Evolutionary conservation across 2,329 filamentous ascomycete species (phyloP).

Genomic region (Hansfordia pulvinata): DNA sequence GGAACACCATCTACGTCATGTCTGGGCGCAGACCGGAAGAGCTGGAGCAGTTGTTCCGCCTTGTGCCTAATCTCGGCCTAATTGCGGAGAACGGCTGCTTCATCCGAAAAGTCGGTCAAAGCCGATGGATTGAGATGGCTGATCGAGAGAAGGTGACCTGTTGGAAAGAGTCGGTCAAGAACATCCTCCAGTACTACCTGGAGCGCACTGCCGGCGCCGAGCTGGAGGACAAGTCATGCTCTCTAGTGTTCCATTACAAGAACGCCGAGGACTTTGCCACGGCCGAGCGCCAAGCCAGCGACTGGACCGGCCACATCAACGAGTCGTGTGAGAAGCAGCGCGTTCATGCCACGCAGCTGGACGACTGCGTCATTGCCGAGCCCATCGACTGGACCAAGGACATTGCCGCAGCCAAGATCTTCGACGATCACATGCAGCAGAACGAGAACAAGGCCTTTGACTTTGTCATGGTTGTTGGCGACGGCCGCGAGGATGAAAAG

Average conservation of each 20-base stretch:
- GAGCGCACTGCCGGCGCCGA: constrained; percentile 80
- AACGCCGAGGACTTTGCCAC: constrained; percentile 63
- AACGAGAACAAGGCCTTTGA: constrained; percentile 41
- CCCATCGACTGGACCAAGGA: constrained; percentile 79
- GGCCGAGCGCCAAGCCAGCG: constrained; percentile 68
- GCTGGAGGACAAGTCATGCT: constrained; percentile 86
- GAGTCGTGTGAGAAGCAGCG: constrained; percentile 75
- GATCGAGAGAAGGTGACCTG: constrained; percentile 54
- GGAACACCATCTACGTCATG: constrained; percentile 88
- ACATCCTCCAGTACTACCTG: constrained; percentile 78
- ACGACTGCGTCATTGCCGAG: constrained; percentile 73
- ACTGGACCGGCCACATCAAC: constrained; percentile 91
- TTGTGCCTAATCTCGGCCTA: constrained; percentile 70
- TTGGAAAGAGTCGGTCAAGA: constrained; percentile 76
- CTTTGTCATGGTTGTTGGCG: constrained; percentile 81
- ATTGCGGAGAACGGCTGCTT: constrained; percentile 96
- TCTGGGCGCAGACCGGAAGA: constrained; percentile 79
- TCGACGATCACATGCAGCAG: constrained; percentile 32
- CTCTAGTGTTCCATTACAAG: constrained; percentile 81
- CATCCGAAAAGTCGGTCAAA: constrained; percentile 54
- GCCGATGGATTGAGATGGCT: constrained; percentile 66
- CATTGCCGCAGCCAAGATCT: constrained; percentile 65
- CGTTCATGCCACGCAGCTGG: constrained; percentile 71
- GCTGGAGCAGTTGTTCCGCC: constrained; percentile 72
- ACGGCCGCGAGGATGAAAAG: constrained; percentile 85